Evolutionary conservation across 306 rosid species (phyloP), one percentile per base, ranked within the genome.

Genomic region (Rosa multiflora): DNA sequence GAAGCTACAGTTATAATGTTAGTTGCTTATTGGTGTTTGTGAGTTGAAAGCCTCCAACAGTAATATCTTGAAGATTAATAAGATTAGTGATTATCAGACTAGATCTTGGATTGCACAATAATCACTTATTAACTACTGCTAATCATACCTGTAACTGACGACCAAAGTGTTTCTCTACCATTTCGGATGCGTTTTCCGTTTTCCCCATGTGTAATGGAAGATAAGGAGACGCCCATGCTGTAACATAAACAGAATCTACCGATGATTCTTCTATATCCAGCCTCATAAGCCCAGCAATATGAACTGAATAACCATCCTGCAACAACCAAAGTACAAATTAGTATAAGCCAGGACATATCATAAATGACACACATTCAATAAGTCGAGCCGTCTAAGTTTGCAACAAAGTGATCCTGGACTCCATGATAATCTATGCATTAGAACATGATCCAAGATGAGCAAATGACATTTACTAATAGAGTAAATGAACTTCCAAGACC

Each of bases 191-290:
- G 81, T 90, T 92, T 84, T 92, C 97, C 5, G 86, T 78, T 87
- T 92, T 95, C 23, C 99, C 98, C 99, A 95, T 87, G 84, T 95
- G 99, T 66, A 95, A 81, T 42, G 94, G 97, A 80, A 92, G 97
- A 82, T 88, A 87, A 79, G 91, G 87, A 77, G 99, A 95, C 21
- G 99, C 98, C 99, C 97, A 95, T 39, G 89, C 96, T 0, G 95
- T 89, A 73, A 95, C 84, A 79, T 92, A 95, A 29, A 95, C 83
- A 55, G 98, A 83, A 37, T 89, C 96, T 48, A 79, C 72, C 0
- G 91, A 82, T 29, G 88, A 84, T 84, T 95, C 94, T 83, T 91
- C 97, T 35, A 95, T 32, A 85, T 95, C 99, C 83, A 95, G 88
- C 88, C 98, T 91, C 91, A 90, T 85, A 49, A 95, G 90, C 76